These are phyloP conservation scores for Dothideomycetes sp. DNA, from an alignment of 2,329 filamentous ascomycete genomes.

Conservation along the genomic window DNA sequence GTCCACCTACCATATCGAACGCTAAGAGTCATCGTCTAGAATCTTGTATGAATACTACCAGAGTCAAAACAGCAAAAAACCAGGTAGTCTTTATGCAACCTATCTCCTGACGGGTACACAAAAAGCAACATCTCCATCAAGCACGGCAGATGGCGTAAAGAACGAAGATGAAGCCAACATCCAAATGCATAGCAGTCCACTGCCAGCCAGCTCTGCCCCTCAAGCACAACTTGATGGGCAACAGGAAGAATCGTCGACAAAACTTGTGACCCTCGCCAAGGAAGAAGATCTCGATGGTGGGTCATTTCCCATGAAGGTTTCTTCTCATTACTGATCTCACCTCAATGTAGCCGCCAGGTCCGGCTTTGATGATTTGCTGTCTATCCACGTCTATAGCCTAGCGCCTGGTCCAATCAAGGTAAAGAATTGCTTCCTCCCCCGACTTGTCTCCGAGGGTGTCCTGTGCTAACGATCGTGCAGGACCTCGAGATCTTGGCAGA, in stretches of 20 bases:
- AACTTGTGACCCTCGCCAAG: conserved; percentile 54
- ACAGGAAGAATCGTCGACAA: conserved; percentile 11
- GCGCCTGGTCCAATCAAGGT: conserved; percentile 54
- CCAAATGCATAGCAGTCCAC: conserved; percentile 53
- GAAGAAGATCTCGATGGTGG: conserved; percentile 64
- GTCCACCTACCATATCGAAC: neutral
- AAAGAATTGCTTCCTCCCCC: neutral
- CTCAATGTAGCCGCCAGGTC: conserved; percentile 38
- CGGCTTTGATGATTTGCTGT: conserved; percentile 60
- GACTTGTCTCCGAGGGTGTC: neutral
- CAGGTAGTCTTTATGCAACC: conserved; percentile 75
- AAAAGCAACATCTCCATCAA: conserved; percentile 3
- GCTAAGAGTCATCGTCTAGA: conserved; percentile 33
- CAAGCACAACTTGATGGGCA: neutral
- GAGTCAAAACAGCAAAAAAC: conserved; percentile 63
- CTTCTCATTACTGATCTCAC: neutral
- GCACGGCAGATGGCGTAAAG: conserved; percentile 29
- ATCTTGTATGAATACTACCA: conserved; percentile 82
- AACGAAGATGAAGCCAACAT: conserved; percentile 54
- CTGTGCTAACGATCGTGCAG: conserved; percentile 6
- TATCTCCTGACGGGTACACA: conserved; percentile 72
- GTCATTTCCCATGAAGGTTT: conserved; percentile 10
- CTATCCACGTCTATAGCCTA: conserved; percentile 82
- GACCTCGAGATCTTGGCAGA: conserved; percentile 59
- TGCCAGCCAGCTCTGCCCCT: conserved; percentile 56